Evolutionary conservation across 345 rosid genomes (phyloP).

Genomic region (Barbarea vulgaris): DNA sequence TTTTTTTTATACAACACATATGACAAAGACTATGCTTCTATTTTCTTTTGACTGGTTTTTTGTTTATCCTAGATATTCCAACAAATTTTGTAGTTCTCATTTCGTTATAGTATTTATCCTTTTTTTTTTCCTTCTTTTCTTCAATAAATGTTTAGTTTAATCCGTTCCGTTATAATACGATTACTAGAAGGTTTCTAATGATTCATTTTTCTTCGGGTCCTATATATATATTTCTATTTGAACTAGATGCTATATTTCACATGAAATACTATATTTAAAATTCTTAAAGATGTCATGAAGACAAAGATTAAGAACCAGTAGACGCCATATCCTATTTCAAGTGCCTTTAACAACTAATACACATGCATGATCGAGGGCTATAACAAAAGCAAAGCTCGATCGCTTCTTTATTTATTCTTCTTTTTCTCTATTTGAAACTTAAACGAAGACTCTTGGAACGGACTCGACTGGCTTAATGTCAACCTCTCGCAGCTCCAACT

Average conservation of each 20-base stretch:
- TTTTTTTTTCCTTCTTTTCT: neutral
- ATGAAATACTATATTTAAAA: too few relatives aligned
- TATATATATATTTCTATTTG: too few relatives aligned
- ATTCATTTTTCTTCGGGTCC: neutral
- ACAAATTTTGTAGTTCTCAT: slow-evolving; percentile 39
- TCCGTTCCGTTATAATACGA: neutral
- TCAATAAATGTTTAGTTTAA: neutral
- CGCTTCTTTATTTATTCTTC: slow-evolving; percentile 26
- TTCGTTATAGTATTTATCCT: neutral
- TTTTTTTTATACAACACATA: neutral
- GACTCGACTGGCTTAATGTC: slow-evolving; percentile 54
- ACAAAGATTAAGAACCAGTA: neutral
- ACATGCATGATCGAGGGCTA: slow-evolving; percentile 10
- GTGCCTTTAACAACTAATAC: slow-evolving; percentile 21
- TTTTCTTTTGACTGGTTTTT: slow-evolving; percentile 1
- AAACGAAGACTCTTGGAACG: slow-evolving; percentile 62
- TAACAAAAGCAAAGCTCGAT: slow-evolving; percentile 16
- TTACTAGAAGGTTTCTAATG: neutral
- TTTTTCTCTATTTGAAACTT: slow-evolving; percentile 22
- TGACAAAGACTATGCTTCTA: slow-evolving; percentile 20
- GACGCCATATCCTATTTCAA: neutral
- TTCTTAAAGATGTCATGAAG: too few relatives aligned
- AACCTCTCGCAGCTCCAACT: slow-evolving; percentile 56
- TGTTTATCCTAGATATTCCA: slow-evolving; percentile 5
- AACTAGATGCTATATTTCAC: too few relatives aligned